phyloP scores from a whole-genome alignment of 257 asterid species.

The Mitragyna speciosa region DNA sequence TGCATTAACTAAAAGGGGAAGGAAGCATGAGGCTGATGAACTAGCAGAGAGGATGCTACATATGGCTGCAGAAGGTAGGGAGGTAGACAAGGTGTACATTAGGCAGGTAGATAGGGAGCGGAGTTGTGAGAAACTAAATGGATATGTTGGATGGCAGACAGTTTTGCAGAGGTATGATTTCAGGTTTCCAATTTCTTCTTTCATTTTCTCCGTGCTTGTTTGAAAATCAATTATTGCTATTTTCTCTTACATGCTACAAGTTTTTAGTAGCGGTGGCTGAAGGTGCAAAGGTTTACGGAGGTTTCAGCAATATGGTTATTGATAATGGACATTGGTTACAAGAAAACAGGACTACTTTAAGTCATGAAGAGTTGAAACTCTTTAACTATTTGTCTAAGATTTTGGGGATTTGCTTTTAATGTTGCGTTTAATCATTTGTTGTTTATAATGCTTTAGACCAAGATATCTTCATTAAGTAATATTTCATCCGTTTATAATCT shows the following conservation, averaged over 20 bases:
- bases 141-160: slow-evolving; percentile 54
- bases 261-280: not conserved
- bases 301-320: not conserved
- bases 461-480: not conserved
- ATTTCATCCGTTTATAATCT: not conserved
- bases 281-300: not conserved
- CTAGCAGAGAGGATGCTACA: slow-evolving; percentile 69
- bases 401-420: not conserved
- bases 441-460: not conserved
- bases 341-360: not conserved
- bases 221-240: not conserved
- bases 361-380: not conserved
- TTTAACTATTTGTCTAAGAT: not conserved
- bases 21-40: slow-evolving; percentile 70
- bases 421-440: not conserved
- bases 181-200: not conserved
- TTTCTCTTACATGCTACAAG: not conserved
- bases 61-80: slow-evolving; percentile 51
- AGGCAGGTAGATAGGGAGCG: slow-evolving; percentile 22
- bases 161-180: slow-evolving; percentile 65
- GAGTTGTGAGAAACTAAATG: slow-evolving; percentile 34
- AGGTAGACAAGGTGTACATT: slow-evolving; percentile 37
- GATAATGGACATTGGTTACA: too few species aligned
- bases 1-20: slow-evolving; percentile 52
- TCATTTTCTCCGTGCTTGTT: slow-evolving; percentile 6